Evolutionary conservation across 495 filamentous ascomycete genomes (phyloP).

Genomic region (Cercophora newfieldiana): DNA sequence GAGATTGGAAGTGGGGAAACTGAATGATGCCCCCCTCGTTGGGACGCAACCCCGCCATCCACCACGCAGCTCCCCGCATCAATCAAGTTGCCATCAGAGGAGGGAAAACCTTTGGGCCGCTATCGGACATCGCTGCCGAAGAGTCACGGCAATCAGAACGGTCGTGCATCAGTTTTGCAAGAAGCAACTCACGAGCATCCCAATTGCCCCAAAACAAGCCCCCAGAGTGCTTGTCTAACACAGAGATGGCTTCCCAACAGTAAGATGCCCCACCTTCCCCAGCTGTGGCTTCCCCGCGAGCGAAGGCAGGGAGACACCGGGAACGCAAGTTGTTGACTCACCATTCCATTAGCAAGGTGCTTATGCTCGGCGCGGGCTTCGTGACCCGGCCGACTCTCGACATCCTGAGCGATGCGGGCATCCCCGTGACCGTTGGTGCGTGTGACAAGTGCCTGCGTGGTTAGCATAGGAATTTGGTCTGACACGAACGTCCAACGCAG

Average conservation of each 20-base stretch:
- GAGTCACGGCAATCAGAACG: neutral
- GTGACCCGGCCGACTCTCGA: conserved; percentile 80
- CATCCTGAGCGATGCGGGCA: conserved; percentile 69
- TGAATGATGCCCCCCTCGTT: neutral
- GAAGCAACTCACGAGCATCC: neutral
- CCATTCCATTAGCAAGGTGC: conserved; percentile 45
- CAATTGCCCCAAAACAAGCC: neutral
- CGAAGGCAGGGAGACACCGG: neutral
- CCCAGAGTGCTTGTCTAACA: neutral
- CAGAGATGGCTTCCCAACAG: conserved; percentile 38
- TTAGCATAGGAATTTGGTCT: conserved; percentile 2
- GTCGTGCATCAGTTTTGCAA: neutral
- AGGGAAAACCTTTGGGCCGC: conserved; percentile 15
- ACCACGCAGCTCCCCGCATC: conserved; percentile 4
- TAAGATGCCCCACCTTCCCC: conserved; percentile 19
- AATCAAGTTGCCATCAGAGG: neutral
- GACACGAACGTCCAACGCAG: conserved; percentile 40
- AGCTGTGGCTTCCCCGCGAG: neutral
- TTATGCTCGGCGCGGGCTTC: conserved; percentile 77
- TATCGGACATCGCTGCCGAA: conserved; percentile 12
- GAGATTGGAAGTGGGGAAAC: neutral
- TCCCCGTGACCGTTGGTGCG: conserved; percentile 83
- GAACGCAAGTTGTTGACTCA: neutral
- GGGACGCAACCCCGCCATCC: conserved; percentile 2
- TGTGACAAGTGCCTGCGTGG: conserved; percentile 9